A percentile compares a stretch with the other conserved stretches of the same genome.
phyloP scores from a whole-genome alignment of 345 rosid genomes.

The Ricinus communis region DNA sequence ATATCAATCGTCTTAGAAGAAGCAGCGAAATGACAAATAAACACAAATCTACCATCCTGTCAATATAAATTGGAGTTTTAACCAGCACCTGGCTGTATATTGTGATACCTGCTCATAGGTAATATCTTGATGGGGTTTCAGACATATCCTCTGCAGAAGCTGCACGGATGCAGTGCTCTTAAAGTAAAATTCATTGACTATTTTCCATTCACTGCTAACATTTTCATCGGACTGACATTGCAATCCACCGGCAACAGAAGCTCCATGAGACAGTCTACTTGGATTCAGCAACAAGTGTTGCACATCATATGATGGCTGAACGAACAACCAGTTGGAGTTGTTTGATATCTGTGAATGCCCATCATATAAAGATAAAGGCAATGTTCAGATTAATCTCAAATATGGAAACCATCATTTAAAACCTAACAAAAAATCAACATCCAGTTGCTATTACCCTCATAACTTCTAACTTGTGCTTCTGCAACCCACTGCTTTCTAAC shows the following conservation, averaged over 20 bases:
- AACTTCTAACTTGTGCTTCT: constrained; percentile 64
- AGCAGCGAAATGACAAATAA: not conserved
- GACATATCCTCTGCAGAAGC: constrained; percentile 55
- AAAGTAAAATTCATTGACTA: constrained; percentile 67
- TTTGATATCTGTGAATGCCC: constrained; percentile 47
- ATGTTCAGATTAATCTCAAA: not conserved
- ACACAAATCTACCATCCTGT: not conserved
- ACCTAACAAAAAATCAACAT: constrained; percentile 16
- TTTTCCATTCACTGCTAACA: constrained; percentile 57
- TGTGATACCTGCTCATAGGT: constrained; percentile 68
- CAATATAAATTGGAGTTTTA: not conserved
- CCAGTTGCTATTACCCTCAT: constrained; percentile 48
- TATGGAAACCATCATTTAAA: not conserved
- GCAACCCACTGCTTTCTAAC: constrained; percentile 74
- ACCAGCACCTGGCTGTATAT: not conserved
- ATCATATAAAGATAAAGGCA: constrained; percentile 9
- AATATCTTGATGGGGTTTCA: constrained; percentile 69
- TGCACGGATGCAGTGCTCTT: constrained; percentile 78
- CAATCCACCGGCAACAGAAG: constrained; percentile 30
- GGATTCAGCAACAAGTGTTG: constrained; percentile 55
- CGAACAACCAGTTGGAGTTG: constrained; percentile 54
- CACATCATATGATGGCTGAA: constrained; percentile 63
- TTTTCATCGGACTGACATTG: constrained; percentile 29
- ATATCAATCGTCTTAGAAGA: not conserved
- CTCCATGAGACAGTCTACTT: constrained; percentile 33